phyloP scores from a whole-genome alignment of 768 basidiomycete species.

The Lactarius deliciosus region DNA sequence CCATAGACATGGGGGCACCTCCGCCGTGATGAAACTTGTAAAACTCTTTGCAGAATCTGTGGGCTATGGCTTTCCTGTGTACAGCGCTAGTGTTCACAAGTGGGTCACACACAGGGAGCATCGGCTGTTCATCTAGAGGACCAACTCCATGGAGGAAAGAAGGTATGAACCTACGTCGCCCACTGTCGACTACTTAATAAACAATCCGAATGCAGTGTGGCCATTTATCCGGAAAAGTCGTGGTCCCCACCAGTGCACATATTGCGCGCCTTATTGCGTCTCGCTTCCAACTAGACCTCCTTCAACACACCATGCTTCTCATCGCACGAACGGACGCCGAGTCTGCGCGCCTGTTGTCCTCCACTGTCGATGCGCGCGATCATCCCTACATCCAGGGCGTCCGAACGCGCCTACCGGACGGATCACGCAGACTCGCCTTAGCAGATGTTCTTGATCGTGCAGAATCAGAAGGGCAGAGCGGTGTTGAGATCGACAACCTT shows the following conservation, averaged over 20 bases:
- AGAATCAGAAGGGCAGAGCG: constrained; percentile 59
- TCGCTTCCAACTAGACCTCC: constrained; percentile 87
- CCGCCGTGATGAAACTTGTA: constrained; percentile 90
- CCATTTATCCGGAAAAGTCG: constrained; percentile 87
- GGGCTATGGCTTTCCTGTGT: constrained; percentile 30
- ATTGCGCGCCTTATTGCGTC: constrained; percentile 80
- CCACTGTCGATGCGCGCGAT: constrained; percentile 78
- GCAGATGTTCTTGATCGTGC: constrained; percentile 71
- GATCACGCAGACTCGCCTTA: constrained; percentile 48
- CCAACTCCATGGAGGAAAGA: constrained; percentile 92
- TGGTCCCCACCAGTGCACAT: constrained; percentile 88
- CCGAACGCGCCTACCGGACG: constrained; percentile 40
- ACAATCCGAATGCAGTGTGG: constrained; percentile 54
- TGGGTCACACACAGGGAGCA: constrained; percentile 57
- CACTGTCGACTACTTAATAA: not conserved
- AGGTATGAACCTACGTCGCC: constrained; percentile 43
- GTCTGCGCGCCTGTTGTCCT: constrained; percentile 79
- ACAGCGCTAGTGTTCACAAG: constrained; percentile 15
- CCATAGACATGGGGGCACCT: constrained; percentile 83
- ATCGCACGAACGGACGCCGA: constrained; percentile 94
- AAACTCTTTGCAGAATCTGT: constrained; percentile 95
- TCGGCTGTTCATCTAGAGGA: constrained; percentile 92
- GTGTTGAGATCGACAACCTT: constrained; percentile 66
- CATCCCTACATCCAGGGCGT: constrained; percentile 77
- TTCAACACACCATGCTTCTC: constrained; percentile 83